Evolutionary conservation across 2,329 filamentous ascomycete species (phyloP), one percentile per base, ranked within the genome.

Genomic region (Aspergillus luchuensis): DNA sequence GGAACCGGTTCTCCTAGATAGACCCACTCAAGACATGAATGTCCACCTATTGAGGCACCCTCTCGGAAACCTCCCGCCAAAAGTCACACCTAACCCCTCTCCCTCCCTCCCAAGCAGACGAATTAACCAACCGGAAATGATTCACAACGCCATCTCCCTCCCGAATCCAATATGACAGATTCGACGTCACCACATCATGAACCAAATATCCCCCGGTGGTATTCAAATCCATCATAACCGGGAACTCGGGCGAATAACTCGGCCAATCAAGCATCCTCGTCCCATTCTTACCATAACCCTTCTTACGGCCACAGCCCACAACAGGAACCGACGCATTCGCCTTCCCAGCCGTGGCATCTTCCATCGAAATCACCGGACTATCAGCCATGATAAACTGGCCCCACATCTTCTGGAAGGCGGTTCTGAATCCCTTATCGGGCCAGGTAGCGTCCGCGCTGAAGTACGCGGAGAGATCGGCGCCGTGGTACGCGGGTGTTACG

Each of bases 401-500:
- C 76, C 76, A 79, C 3, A 80, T 78, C 56, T 72, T 75, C 60
- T 78, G 77, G 56, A 82, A 76, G 0, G 79, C 79, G 33, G 68
- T 68, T 5, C 65, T 69, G 49, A 80, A 76, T 21, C 74, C 75
- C 2, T 66, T 13, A 30, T 57, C 56, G 58, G 62, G 69, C 67
- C 47, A 50, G 19, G 71, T 8, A 28, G 23, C 30, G 3, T 63
- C 67, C 61, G 63, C 56, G 68, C 69, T 33, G 63, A 68, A 58
- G 62, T 66, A 66, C 4, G 74, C 77, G 57, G 79, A 78, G 8
- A 94, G 82, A 30, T 91, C 91, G 17, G 87, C 84, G 1, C 80
- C 79, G 71, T 88, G 85, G 66, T 90, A 88, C 15, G 88, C 85
- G 41, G 86, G 86, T 43, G 92, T 85, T 17, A 91, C 82, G n/a